These are phyloP conservation scores for Cladosporium austrohemisphaericum DNA, from an alignment of 2,329 filamentous ascomycete species.

Conservation along the genomic window DNA sequence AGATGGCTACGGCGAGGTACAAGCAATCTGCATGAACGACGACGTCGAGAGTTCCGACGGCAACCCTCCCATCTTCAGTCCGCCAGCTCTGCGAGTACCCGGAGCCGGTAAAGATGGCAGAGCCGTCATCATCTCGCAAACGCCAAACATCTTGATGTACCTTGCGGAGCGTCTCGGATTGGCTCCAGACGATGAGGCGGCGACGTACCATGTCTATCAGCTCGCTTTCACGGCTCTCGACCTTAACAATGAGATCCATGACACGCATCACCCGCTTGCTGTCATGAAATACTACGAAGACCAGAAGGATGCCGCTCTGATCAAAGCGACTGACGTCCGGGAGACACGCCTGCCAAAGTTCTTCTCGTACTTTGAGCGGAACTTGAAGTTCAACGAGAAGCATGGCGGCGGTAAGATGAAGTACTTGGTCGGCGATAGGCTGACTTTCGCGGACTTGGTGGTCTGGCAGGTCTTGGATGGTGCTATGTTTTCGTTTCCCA, in stretches of 20 bases:
- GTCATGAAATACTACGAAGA: conserved; percentile 64
- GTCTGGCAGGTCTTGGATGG: conserved; percentile 63
- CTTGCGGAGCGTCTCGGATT: conserved; percentile 60
- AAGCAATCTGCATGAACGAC: conserved; percentile 40
- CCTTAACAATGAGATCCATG: conserved; percentile 67
- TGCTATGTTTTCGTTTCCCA: conserved; percentile 65
- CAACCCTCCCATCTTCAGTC: conserved; percentile 65
- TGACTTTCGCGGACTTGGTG: conserved; percentile 71
- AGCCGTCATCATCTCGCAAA: conserved; percentile 62
- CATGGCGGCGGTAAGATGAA: conserved; percentile 52
- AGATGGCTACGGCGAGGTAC: conserved; percentile 52
- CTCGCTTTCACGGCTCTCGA: conserved; percentile 69
- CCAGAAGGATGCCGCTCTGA: conserved; percentile 64
- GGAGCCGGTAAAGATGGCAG: conserved; percentile 50
- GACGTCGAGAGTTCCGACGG: conserved; percentile 39
- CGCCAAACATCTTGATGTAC: conserved; percentile 69
- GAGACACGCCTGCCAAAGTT: conserved; percentile 67
- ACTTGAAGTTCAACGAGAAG: conserved; percentile 56
- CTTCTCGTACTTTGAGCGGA: conserved; percentile 65
- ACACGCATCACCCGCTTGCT: conserved; percentile 69
- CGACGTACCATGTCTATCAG: conserved; percentile 57
- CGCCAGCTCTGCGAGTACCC: conserved; percentile 58
- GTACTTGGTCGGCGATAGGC: conserved; percentile 61
- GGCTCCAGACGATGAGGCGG: conserved; percentile 46
- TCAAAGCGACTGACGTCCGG: conserved; percentile 56